Conservation (phyloP, 1,139 yeast species). For the Diutina mesorugosa region DNA sequence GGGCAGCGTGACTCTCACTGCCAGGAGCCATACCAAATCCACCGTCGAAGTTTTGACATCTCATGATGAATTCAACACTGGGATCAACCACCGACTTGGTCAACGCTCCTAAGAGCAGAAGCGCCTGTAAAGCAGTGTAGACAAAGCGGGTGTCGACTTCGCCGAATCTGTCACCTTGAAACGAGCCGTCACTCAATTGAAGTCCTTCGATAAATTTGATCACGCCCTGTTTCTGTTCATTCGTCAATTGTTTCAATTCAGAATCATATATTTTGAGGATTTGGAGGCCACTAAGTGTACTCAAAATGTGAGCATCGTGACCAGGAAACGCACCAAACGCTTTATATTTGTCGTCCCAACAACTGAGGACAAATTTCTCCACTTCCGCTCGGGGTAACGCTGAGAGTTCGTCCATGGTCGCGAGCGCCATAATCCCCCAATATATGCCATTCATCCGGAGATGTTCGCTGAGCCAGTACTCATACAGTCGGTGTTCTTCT, state of each 20-base stretch:
- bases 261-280: slow-evolving; percentile 51
- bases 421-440: slow-evolving; percentile 85
- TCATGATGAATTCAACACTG: slow-evolving; percentile 51
- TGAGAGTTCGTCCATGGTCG: slow-evolving; percentile 38
- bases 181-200: slow-evolving; percentile 66
- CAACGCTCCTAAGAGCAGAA: slow-evolving; percentile 56
- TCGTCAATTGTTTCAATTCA: slow-evolving; percentile 28
- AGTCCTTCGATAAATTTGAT: slow-evolving; percentile 32
- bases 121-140: slow-evolving; percentile 65
- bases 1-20: slow-evolving; percentile 92
- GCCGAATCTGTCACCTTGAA: slow-evolving; percentile 83
- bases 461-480: slow-evolving; percentile 87
- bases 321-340: slow-evolving; percentile 87
- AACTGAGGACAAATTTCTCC: slow-evolving; percentile 44
- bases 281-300: slow-evolving; percentile 82
- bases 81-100: slow-evolving; percentile 47
- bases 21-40: slow-evolving; percentile 93
- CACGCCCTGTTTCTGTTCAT: slow-evolving; percentile 15
- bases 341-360: slow-evolving; percentile 51
- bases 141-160: slow-evolving; percentile 89
- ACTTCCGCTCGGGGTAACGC: slow-evolving; percentile 51
- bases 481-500: slow-evolving; percentile 27
- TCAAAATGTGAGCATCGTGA: slow-evolving; percentile 83
- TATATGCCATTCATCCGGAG: slow-evolving; percentile 82
- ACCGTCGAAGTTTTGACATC: slow-evolving; percentile 87